Base-by-base conservation (phyloP, 371 early-diverging fungal genomes). In the Ecytonucleospora hepatopenaei region DNA sequence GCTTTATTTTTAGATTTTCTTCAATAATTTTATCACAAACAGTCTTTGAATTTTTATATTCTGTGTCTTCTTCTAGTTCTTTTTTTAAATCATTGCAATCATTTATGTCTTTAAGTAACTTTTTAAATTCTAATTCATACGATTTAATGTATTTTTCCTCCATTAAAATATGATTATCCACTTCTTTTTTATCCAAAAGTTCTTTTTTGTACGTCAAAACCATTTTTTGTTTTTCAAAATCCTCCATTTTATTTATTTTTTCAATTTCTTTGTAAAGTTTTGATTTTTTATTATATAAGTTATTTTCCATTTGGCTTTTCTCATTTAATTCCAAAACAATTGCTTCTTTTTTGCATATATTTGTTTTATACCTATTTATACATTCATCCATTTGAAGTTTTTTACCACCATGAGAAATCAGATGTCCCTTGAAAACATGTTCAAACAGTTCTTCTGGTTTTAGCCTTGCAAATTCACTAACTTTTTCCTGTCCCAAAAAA, bases 401-500 rank as follows among this genome's bases (percentile, higher is more conserved):
- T 16, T 62, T 54, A 58, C 46, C 54, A 24, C 59, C 48, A 49
- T 67, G 55, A 24, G 34, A 2, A 5, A 62, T 69, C 48, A n/a
- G 59, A 48, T n/a, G 55, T 16, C 55, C 34, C 24, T 17, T 28
- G 3, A 77, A 34, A 0, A 71, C 63, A 15, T 65, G 31, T 19
- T 63, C 53, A 21, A 80, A 58, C 23, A 78, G 54, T 58, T 77
- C 73, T 51, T 75, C 78, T 19, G 60, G 60, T n/a, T 63, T 40
- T n/a, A 77, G 56, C 27, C 46, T 62, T 40, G 69, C 59, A 54
- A 81, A 81, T 53, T 81, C 79, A 23, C 71, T 55, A 21, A 79
- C 81, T 67, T 65, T 71, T 57, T 81, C 81, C 62, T 81, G 81
- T 15, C 79, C 79, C 24, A 81, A 62, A 71, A 73, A 77, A 53